Evolutionary conservation across 1,139 yeast species (phyloP), one percentile per base, ranked within the genome.

Genomic region (Meyerozyma guilliermondii): DNA sequence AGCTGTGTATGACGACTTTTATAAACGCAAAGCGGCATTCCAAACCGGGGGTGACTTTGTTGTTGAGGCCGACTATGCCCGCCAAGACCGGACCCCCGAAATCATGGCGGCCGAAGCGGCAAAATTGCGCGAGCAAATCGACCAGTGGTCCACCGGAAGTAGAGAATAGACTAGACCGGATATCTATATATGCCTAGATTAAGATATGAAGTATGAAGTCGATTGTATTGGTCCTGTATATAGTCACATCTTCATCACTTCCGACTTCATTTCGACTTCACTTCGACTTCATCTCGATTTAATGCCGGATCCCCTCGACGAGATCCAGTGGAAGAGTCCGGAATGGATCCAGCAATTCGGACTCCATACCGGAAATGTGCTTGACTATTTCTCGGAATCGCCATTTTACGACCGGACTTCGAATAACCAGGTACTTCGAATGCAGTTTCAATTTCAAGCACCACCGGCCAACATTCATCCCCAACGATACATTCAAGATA

Each of bases 331-430:
- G 98, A 81, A 91, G 51, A 85, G 94, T 6, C 98, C 98, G 1
- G 98, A 92, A 62, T 92, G 96, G 91, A 88, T 92, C 50, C 96
- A 88, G 59, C 80, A 83, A 46, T 80, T 83, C 58, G 96, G 96
- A 0, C 76, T 92, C 22, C 76, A 89, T 41, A 85, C 95, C 0
- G 95, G 84, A 43, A 92, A 91, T 57, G 96, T 92, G 1, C 73
- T 92, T 16, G 98, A 92, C 49, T 92, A 92, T 63, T 89, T 94
- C 59, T 73, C 96, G 4, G 87, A 87, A 51, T 87, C 96, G 4
- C 98, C 99, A 2, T 94, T 92, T 63, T 92, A 86, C 60, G 98
- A 92, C 60, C 78, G 97, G 51, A 81, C 95, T 1, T 86, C 97
- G 40, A 92, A 89, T 62, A 92, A 92, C 63, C 98, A 91, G 62